Evolutionary conservation across 345 rosid genomes (phyloP), one percentile per base, ranked within the genome.

Genomic region (Linum tenue): DNA sequence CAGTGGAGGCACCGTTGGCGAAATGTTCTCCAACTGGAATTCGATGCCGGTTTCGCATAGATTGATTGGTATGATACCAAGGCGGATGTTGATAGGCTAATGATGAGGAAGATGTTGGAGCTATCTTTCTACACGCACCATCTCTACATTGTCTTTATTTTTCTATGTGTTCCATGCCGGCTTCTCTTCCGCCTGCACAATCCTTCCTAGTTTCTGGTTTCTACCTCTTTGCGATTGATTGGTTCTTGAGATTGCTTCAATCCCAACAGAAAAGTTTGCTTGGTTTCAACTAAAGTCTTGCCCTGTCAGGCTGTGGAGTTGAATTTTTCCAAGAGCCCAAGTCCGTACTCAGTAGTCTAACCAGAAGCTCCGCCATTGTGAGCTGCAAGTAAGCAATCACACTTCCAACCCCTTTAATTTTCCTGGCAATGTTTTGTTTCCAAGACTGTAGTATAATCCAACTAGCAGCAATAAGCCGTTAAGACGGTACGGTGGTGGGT

Each of bases 401-500:
- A n/a, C n/a, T n/a, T n/a, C n/a, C n/a, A n/a, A n/a, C n/a, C n/a
- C n/a, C n/a, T 38, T 3, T 38, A n/a, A 4, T 11, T 39, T 44
- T 64, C 48, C 43, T 38, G 2, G 37, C n/a, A n/a, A 42, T 50
- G 16, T 31, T 39, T 31, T 69, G 43, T 7, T n/a, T n/a, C n/a
- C 75, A 67, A 72, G 64, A 10, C 31, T 69, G 62, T 64, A 62
- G 51, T 60, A 69, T 56, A 42, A 39, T 44, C 69, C 70, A 37
- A 44, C 59, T 44, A 69, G 77, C 64, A 55, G n/a, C 2, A 31
- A n/a, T n/a, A n/a, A n/a, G 96, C 99, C 62, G 96, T 90, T 17
- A 97, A 88, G 76, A 94, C 86, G 92, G 99, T 86, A 42, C 48
- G n/a, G 44, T 37, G 0, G 3, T 10, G 16, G 7, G 51, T 41